A percentile compares a stretch with the other conserved stretches of the same genome.
phyloP scores from a whole-genome alignment of 2,329 filamentous ascomycete genomes.

The Venturia oleaginea region DNA sequence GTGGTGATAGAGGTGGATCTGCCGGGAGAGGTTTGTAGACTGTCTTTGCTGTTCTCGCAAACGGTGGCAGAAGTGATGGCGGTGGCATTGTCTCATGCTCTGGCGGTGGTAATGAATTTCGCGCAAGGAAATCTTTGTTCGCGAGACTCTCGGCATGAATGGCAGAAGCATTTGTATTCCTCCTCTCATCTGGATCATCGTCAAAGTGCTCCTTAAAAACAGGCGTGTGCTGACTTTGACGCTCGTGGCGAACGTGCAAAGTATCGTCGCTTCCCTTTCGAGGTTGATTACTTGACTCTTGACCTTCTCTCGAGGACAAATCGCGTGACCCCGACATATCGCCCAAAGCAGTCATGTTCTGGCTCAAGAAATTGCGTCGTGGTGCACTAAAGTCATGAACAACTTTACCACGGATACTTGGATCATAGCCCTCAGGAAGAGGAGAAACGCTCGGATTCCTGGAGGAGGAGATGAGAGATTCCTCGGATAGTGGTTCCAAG shows the following conservation, averaged over 20 bases:
- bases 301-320: constrained; percentile 6
- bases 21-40: constrained; percentile 5
- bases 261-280: constrained; percentile 16
- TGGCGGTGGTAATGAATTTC: constrained; percentile 30
- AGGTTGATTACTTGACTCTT: constrained; percentile 14
- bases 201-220: constrained; percentile 54
- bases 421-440: constrained; percentile 51
- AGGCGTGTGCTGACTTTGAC: constrained; percentile 42
- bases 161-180: constrained; percentile 31
- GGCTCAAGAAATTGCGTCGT: constrained; percentile 27
- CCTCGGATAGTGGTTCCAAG: constrained; percentile 37
- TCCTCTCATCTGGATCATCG: constrained; percentile 35
- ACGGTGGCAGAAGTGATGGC: constrained; percentile 8
- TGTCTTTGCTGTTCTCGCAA: constrained; percentile 10
- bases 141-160: constrained; percentile 39
- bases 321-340: neutral
- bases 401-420: constrained; percentile 52
- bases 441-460: constrained; percentile 35
- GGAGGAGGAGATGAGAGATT: constrained; percentile 40
- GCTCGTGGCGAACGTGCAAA: constrained; percentile 14
- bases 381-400: constrained; percentile 58
- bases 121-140: constrained; percentile 39
- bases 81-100: constrained; percentile 19
- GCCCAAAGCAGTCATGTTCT: neutral
- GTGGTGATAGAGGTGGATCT: neutral